Evolutionary conservation across 495 filamentous ascomycete species (phyloP), one percentile per base, ranked within the genome.

Genomic region (Neurospora sp.): DNA sequence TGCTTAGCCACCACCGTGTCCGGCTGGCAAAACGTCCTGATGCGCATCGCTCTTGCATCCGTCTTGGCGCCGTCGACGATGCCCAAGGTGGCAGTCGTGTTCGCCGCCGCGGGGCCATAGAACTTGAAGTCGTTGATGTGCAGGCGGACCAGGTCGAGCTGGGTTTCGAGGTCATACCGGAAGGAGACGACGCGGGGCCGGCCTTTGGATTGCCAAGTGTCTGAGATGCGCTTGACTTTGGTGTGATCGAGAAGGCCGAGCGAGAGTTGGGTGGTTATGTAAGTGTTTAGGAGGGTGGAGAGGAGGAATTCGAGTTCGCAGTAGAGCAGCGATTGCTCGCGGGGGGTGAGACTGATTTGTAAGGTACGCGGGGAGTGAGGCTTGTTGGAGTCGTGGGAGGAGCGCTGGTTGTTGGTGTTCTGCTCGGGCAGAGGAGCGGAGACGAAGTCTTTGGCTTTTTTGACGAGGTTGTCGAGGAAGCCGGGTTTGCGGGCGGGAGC

Each of bases 101-200:
- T 73, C 1, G 80, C 76, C 11, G 79, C 73, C 2, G 74, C 62
- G 1, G 77, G 78, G 9, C 83, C 82, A 74, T 82, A 82, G 78
- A 86, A 86, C 69, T 80, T 81, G 77, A 86, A 85, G 12, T 78
- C 77, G 18, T 82, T 71, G 3, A 82, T 72, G 74, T 86, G 84
- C 31, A 77, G 71, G 5, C 74, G 70, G 16, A 85, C 75, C 35
- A 86, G 78, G 0, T 85, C 84, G 31, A 86, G 72, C 77, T 86
- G 85, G 1, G 85, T 86, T 77, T 86, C 85, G 8, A 86, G 71
- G 39, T 86, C 85, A 69, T 84, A 86, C 10, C 83, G 83, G 77
- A 85, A 86, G 14, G 81, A 79, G 42, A 83, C 73, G 8, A 86
- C 84, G 37, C 77, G 79, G 1, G 83, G 84, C 0, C 82, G 82